Conservation (phyloP, 2,329 filamentous ascomycete species). For the Fonsecaea pugnacius region DNA sequence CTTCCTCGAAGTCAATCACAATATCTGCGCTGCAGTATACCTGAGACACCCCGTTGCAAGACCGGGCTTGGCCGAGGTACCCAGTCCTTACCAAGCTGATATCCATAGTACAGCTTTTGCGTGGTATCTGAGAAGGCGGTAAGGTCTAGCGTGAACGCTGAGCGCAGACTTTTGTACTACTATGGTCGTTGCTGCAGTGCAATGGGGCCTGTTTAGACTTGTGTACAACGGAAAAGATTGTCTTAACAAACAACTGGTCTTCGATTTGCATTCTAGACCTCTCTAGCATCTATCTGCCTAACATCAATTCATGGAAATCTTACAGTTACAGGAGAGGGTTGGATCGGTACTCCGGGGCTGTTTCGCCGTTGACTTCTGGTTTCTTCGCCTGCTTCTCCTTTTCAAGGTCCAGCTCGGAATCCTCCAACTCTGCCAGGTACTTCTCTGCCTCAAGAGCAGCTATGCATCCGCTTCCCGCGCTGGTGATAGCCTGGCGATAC, state of each 20-base stretch:
- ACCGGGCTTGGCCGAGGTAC: conserved; percentile 78
- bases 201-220: conserved; percentile 16
- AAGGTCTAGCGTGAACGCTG: conserved; percentile 23
- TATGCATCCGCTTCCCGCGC: conserved; percentile 92
- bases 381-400: conserved; percentile 55
- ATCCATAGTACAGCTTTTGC: conserved; percentile 83
- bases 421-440: conserved; percentile 78
- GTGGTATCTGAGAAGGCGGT: conserved; percentile 88
- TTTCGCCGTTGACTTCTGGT: conserved; percentile 56
- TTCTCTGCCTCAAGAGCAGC: conserved; percentile 96
- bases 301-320: neutral
- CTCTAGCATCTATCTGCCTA: conserved; percentile 1
- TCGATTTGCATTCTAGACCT: neutral
- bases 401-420: conserved; percentile 47
- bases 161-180: conserved; percentile 13
- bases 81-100: conserved; percentile 74
- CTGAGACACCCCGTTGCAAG: conserved; percentile 89
- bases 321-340: conserved; percentile 63
- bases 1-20: conserved; percentile 97
- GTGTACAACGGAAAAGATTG: neutral
- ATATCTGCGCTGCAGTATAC: conserved; percentile 94
- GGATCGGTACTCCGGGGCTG: conserved; percentile 63
- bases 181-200: conserved; percentile 9
- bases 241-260: neutral
- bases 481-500: conserved; percentile 97